Base-by-base conservation (phyloP, 352 stramenopile species). In the Phytophthora citricola region DNA sequence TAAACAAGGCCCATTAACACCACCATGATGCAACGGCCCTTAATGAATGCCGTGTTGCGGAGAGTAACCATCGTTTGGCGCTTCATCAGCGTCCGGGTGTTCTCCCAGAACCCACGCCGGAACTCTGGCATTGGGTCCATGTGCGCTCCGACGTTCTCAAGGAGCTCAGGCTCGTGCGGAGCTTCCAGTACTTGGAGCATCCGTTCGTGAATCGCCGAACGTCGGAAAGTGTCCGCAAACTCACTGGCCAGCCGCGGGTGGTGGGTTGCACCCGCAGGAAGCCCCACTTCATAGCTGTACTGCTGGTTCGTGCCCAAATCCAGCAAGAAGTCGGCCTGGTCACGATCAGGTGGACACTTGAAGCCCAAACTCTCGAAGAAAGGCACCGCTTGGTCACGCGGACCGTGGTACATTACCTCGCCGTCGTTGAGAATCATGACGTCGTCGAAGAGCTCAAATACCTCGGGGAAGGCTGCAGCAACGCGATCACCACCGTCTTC, bases 391-490 rank as follows among this genome's bases (percentile, higher is more conserved):
- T 75, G 40, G 76, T 92, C 58, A 77, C 69, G 53, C 8, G 52
- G 61, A 15, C 61, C 61, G n/a, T 64, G 61, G 40, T 69, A 69
- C 45, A 69, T 69, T 5, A 69, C 53, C 34, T 69, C 44, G 12
- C 60, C 60, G 14, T 68, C 60, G 51, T 68, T 68, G 34, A 68
- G 17, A 11, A 68, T 55, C 40, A 68, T 56, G 2, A 69, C 45
- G 15, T 69, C 60, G 31, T 69, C 60, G 8, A 69, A 69, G 11
- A 69, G 45, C 14, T 57, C 43, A 36, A 63, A 63, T 1, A 66
- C 58, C 8, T 66, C 58, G 12, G 93, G 7, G 92, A 76, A 51
- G 93, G 92, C 62, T 97, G 73, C 2, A 95, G 66, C 44, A 97
- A 63, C 3, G 87, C 84, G 14, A 94, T 72, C 11, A 90, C 73